Evolutionary conservation across 2,329 filamentous ascomycete genomes (phyloP), one percentile per base, ranked within the genome.

Genomic region (Phaeosphaeriaceae sp.): DNA sequence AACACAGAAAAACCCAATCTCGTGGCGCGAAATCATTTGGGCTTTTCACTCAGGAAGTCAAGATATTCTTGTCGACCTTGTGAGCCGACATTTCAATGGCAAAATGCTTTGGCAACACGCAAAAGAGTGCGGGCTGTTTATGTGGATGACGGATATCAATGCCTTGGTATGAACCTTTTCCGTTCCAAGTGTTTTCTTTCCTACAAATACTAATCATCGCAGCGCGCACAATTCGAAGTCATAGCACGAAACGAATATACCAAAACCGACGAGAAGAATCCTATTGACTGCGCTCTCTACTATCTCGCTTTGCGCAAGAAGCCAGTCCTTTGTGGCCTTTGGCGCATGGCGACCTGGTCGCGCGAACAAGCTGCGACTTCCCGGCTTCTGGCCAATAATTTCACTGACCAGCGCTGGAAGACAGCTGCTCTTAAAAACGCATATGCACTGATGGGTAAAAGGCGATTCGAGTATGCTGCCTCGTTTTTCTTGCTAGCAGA

Each of bases 401-500:
- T 99, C 71, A 81, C 85, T 3, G 89, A 96, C 54, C 82, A 87
- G 0, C 88, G 90, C 60, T 97, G 94, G 90, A 89, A 84, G 70
- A 96, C 89, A 1, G 86, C 90, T 4, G 94, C 94, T 0, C 77
- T 96, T 51, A 99, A 99, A 75, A 99, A 99, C 70, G 94, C 94
- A 0, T 99, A 97, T 74, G 93, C 94, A 2, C 75, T 99, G 46
- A 87, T 99, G 68, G 94, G 93, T 58, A 95, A 92, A 74, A 84
- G 91, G 36, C 83, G 94, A 41, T 97, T 97, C 70, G 91, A 90
- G 74, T 99, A 99, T 67, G 92, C 94, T 3, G 94, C 93, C 1
- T 89, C 94, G 0, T 99, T 97, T 76, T 99, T 99, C 77, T 79
- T 99, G 5, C 81, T 99, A 1, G 95, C 90, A 2, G 92, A 92